Evolutionary conservation across 352 stramenopile genomes (phyloP), one percentile per base, ranked within the genome.

Genomic region (Elongisporangium anandrum): DNA sequence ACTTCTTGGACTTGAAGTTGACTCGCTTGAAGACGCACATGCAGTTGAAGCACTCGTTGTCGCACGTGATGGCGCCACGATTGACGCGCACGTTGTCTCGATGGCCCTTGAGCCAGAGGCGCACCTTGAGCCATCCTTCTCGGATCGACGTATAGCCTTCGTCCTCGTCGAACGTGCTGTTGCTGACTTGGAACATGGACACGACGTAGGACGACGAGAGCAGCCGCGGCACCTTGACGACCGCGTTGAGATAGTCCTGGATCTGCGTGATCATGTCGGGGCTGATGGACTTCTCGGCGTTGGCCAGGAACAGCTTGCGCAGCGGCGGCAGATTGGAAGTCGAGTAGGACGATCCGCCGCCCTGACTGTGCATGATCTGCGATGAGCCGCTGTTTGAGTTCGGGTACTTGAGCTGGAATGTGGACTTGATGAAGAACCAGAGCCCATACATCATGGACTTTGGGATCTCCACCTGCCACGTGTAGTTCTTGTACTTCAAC

Each of bases 31-130:
- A 75, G 21, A 95, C 81, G 54, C 86, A 95, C 77, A 93, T 92
- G 68, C 86, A 95, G 71, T 95, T 95, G 63, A 93, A 91, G 62
- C 81, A 95, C 60, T 92, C 81, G 47, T 95, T 95, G 68, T 95
- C 86, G 50, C 86, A 95, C 15, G 79, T 87, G 20, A 78, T 67
- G 0, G 82, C 82, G 1, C 76, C 83, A 15, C 81, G 83, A 52
- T 95, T 91, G 54, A 95, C 88, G 15, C 79, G 86, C 24, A 95
- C 83, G 55, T 95, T 91, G 23, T 95, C 86, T 50, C 85, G 78
- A 62, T 91, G 90, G 49, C 86, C 86, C 54, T 92, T 92, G 56
- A 93, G 69, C 86, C 86, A 95, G 56, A 89, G 83, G 20, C 83
- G 83, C 0, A 87, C 83, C 50, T 89, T 89, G 7, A 95, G 63